Evolutionary conservation across 768 basidiomycete genomes (phyloP), one percentile per base, ranked within the genome.

Genomic region (Mycena maculata): DNA sequence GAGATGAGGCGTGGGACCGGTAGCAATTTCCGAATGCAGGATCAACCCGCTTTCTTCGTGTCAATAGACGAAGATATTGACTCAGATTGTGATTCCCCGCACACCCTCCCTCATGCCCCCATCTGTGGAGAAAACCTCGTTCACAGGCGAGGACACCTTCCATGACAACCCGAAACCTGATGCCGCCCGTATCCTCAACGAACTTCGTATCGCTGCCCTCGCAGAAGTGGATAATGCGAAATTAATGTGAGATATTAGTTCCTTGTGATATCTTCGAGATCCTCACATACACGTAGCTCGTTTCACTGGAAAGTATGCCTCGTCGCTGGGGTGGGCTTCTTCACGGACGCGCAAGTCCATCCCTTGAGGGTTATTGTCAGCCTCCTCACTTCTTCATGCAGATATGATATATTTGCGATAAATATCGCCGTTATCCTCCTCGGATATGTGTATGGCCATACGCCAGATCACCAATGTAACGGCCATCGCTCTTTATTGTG

Each of bases 381-480:
- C 22, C 22, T 20, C 22, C 33, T 57, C 16, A 48, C 25, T 30
- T 38, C 28, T 31, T 16, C 10, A 6, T 11, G 20, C 60, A 88
- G 87, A 68, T 93, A 93, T 73, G 94, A 94, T 68, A 91, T 96
- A 67, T 97, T 96, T 73, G 92, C 93, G 12, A 96, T 96, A 79
- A 94, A 90, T 78, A 92, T 96, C 47, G 93, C 88, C 1, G 87
- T 91, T 0, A 83, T 84, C 0, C 95, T 96, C 93, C 80, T 97
- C 65, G 93, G 90, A 33, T 92, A 90, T 73, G 89, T 95, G 61
- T 96, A 96, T 56, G 87, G 88, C 52, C 60, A 76, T 45, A 39
- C 23, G 0, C 38, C 47, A 27, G 49, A 60, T 10, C 30, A 25
- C 22, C 36, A 59, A 22, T 59, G 57, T 59, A 38, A n/a, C n/a